Base-by-base conservation (phyloP, 2,329 filamentous ascomycete genomes). In the Colletotrichum cordylinicola region DNA sequence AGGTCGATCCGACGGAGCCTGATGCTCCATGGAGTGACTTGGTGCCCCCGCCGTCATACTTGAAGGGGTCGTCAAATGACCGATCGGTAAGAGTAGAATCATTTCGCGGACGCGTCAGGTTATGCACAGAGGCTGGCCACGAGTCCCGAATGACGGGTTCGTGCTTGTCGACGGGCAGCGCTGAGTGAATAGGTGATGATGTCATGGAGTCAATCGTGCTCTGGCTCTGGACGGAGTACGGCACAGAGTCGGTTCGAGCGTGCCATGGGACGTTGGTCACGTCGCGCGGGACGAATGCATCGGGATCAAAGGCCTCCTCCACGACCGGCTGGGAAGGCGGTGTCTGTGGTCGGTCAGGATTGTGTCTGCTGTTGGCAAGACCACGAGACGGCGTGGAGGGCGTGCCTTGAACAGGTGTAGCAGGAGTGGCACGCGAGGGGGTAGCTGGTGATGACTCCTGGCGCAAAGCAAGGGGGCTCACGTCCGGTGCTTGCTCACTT, bases 131-230 rank as follows among this genome's bases (percentile, higher is more conserved):
- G 9, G 74, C 72, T n/a, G 79, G 80, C 82, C 80, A 84, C 52
- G 82, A 84, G 61, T 82, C 80, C 2, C 81, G 80, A 56, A 84
- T 82, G 24, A 78, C 79, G 0, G 84, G 83, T 64, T 84, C 84
- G 72, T 82, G 81, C 52, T 80, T 81, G 62, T 82, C 81, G 16
- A 69, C 76, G 0, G 78, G 75, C 31, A 79, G 67, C 2, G 80
- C 73, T 2, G 79, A 79, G 69, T 80, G 81, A 8, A 80, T 72
- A 2, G 83, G 84, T 4, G 84, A 85, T 0, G 81, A 80, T 0
- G 82, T 80, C 0, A 81, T 75, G 1, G 85, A 84, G 13, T 84
- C 84, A 4, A 84, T 64, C 2, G 84, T 85, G 29, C 80, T 83
- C 52, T 82, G 82, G 79, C 84, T 86, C 60, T 79, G 81, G 21